A percentile compares a stretch with the other conserved stretches of the same genome.
phyloP scores from a whole-genome alignment of 2,329 filamentous ascomycete species.

The Curvularia sp. region DNA sequence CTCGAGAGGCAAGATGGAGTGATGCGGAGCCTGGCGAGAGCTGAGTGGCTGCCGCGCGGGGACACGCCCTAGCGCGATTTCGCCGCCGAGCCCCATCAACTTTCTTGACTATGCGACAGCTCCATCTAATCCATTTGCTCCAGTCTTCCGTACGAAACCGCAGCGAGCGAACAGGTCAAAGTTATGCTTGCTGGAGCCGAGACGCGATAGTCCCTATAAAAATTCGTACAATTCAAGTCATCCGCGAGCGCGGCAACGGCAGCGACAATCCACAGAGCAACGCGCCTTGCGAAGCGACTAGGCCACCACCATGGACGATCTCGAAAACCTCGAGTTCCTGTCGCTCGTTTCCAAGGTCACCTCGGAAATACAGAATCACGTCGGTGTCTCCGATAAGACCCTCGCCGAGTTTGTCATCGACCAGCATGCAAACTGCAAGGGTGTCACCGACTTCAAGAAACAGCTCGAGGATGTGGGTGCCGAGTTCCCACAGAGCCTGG shows the following conservation, averaged over 20 bases:
- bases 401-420: constrained; percentile 96
- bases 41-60: constrained; percentile 32
- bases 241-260: background rate
- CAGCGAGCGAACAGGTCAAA: background rate
- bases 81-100: constrained; percentile 24
- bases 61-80: constrained; percentile 21
- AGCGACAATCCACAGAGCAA: constrained; percentile 6
- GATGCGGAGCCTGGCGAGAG: constrained; percentile 28
- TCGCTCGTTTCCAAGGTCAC: constrained; percentile 95
- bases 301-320: constrained; percentile 75
- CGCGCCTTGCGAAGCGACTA: constrained; percentile 8
- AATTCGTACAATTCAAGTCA: background rate
- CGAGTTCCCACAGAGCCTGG: constrained; percentile 82
- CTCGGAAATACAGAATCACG: constrained; percentile 91
- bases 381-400: constrained; percentile 91
- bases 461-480: constrained; percentile 78
- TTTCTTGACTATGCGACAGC: constrained; percentile 17
- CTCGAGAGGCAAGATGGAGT: constrained; percentile 12
- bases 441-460: constrained; percentile 75
- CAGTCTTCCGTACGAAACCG: background rate
- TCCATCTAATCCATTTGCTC: constrained; percentile 3
- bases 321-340: constrained; percentile 88
- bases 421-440: constrained; percentile 78
- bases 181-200: background rate
- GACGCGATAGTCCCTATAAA: background rate